Percentiles rank a stretch among this genome's conserved stretches.
Evolutionary conservation across 2,329 filamentous ascomycete species (phyloP).

Genomic region (Penicillium sp.): DNA sequence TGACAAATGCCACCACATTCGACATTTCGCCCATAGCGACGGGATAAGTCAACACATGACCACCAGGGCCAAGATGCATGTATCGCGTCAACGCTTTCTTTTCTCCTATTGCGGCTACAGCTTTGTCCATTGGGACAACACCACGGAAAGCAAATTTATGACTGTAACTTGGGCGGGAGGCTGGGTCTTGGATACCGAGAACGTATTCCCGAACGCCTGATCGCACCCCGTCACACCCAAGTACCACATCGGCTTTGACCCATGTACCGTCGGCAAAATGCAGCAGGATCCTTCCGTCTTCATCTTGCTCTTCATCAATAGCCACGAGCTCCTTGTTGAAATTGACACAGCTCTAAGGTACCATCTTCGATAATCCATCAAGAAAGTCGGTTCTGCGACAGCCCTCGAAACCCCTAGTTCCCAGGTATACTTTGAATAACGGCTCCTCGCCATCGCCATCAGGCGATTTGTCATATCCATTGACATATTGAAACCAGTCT

Average conservation of each 20-base stretch:
- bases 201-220: slow-evolving; percentile 13
- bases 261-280: slow-evolving; percentile 2
- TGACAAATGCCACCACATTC: slow-evolving; percentile 29
- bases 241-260: slow-evolving; percentile 9
- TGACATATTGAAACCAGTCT: slow-evolving; percentile 4
- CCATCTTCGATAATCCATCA: neutral
- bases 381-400: slow-evolving; percentile 2
- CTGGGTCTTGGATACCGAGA: slow-evolving; percentile 5
- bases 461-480: neutral
- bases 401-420: neutral
- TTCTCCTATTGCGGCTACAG: neutral
- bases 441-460: neutral
- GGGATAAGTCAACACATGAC: slow-evolving; percentile 13
- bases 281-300: neutral
- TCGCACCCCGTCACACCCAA: slow-evolving; percentile 22
- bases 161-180: neutral
- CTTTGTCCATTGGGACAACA: neutral
- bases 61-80: neutral
- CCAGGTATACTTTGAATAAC: neutral
- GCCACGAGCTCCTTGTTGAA: slow-evolving; percentile 4
- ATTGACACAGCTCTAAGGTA: slow-evolving; percentile 1
- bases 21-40: slow-evolving; percentile 21
- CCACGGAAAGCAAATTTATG: neutral
- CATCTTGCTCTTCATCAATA: neutral
- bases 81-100: neutral